Evolutionary conservation across 345 rosid genomes (phyloP).

Genomic region (Ailanthus altissimus): DNA sequence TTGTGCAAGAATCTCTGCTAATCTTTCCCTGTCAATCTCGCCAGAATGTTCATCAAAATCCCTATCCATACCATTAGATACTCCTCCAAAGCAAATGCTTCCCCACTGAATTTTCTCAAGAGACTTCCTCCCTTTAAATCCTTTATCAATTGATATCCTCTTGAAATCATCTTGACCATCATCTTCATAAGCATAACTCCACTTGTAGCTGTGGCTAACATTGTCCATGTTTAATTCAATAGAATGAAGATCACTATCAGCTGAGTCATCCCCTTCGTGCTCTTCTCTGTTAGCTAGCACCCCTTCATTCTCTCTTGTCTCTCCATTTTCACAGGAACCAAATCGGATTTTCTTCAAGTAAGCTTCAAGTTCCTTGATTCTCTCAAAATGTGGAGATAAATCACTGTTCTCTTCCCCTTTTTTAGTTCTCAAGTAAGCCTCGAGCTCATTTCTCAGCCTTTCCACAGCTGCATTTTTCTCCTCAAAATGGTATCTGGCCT

Average conservation of each 20-base stretch:
- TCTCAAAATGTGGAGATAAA: conserved; percentile 40
- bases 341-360: conserved; percentile 38
- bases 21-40: conserved; percentile 35
- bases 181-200: conserved; percentile 71
- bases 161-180: conserved; percentile 32
- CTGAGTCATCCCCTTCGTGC: conserved; percentile 57
- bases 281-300: conserved; percentile 37
- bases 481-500: conserved; percentile 80
- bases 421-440: conserved; percentile 46
- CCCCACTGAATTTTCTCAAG: conserved; percentile 65
- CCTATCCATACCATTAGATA: conserved; percentile 31
- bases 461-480: conserved; percentile 87
- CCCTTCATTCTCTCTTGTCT: conserved; percentile 21
- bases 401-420: conserved; percentile 30
- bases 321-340: conserved; percentile 25
- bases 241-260: conserved; percentile 86
- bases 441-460: conserved; percentile 62
- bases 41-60: conserved; percentile 35
- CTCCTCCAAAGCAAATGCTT: conserved; percentile 46
- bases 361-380: conserved; percentile 61
- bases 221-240: conserved; percentile 90
- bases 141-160: conserved; percentile 42
- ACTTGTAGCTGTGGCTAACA: conserved; percentile 58
- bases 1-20: conserved; percentile 33
- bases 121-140: conserved; percentile 47